Evolutionary conservation across 129 eudicot species (phyloP), one percentile per base, ranked within the genome.

Genomic region (Dittrichia graveolens): DNA sequence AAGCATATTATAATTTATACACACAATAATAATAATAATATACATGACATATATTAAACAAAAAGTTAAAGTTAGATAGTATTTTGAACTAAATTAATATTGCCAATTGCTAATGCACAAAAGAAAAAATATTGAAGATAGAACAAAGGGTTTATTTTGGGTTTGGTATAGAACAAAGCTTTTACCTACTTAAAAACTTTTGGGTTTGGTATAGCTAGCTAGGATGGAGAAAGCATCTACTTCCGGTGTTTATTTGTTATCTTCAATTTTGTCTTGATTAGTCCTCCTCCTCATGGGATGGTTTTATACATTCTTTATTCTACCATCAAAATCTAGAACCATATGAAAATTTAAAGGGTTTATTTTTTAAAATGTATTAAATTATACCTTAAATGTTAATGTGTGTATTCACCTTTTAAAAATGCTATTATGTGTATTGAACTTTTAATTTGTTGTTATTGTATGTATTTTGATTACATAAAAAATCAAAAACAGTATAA

Each of bases 251-350:
- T 66, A 46, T 11, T 67, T 47, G 34, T 49, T 31, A 48, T 3
- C 24, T 19, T 35, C 19, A 67, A 14, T 14, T 24, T 50, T 67
- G 72, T 67, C 14, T n/a, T n/a, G n/a, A n/a, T n/a, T n/a, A n/a
- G 55, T 65, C 44, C 1, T 49, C 46, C 57, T n/a, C 72, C 57
- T 67, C 72, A 67, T 67, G 59, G 60, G 59, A 65, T 44, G 55
- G 11, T 65, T 7, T 43, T 64, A 41, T 10, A 3, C 14, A 13
- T 14, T 63, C n/a, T 62, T 62, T 40, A 41, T 63, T 63, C 38
- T 63, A 5, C 5, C 5, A n/a, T 54, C 31, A 54, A 5, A 24
- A 24, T 24, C 31, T 16, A 54, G 34, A 54, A 54, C 59, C 59
- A 54, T 13, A 54, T 54, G 59, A 49, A 10, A 49, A 24, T n/a